Evolutionary conservation across 2,329 filamentous ascomycete species (phyloP), one percentile per base, ranked within the genome.

Genomic region (Chrysoporthe cubensis): DNA sequence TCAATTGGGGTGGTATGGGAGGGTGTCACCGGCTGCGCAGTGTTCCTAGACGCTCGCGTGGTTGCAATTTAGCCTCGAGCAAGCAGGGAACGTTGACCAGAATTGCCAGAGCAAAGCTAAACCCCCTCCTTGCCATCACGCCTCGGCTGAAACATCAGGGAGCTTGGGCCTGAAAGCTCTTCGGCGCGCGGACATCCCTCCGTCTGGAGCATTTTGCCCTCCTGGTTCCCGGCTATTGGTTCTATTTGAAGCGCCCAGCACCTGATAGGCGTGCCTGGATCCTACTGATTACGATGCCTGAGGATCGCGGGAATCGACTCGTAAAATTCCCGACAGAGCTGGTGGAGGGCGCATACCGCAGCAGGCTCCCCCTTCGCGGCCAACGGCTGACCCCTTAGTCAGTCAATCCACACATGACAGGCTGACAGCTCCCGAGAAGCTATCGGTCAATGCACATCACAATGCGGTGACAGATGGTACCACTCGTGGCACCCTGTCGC

Each of bases 71-170:
- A 54, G 52, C 64, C 21, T 40, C 54, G 26, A 48, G 52, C 46
- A 18, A 59, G 66, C 52, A 43, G 43, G 50, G 46, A 67, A 65
- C 63, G 34, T 34, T 14, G 18, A 67, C 42, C 34, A 63, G n/a
- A 34, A 54, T n/a, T 46, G 48, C 37, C 40, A 43, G 56, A 58
- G 48, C 48, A 40, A 26, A 44, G 56, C 65, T 43, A 34, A 26
- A 32, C 32, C 66, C 63, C 57, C 54, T 65, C 26, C 37, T 62
- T 62, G 32, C 32, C 32, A n/a, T 57, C 54, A 18, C 56, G 44
- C 54, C 37, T 67, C 65, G 65, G 65, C 65, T 69, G 65, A 62
- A 66, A 69, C 63, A 56, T 54, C 37, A 46, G 64, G 54, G 57
- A 69, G 61, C 44, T 64, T 60, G 54, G 54, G 40, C 56, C 42